These are phyloP conservation scores for Cenchrus purpureus DNA, from an alignment of 176 grass and related monocot genomes.

Conservation along the genomic window DNA sequence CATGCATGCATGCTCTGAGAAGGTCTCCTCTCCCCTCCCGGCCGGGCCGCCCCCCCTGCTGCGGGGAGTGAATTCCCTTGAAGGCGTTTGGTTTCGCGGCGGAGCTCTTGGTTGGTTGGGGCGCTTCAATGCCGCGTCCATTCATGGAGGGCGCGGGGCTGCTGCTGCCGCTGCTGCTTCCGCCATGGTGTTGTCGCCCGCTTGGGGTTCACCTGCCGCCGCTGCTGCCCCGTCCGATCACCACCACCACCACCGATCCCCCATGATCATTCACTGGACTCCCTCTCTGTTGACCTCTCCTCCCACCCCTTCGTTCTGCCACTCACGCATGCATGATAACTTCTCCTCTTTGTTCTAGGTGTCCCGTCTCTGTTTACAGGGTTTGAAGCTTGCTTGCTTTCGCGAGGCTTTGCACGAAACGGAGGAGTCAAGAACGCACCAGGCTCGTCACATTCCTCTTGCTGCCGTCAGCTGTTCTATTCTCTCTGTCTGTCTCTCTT, in stretches of 20 bases:
- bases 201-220: conserved; percentile 38
- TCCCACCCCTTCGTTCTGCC: no score
- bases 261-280: not conserved
- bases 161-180: not conserved
- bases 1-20: not conserved
- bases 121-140: conserved; percentile 42
- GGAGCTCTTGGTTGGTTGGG: conserved; percentile 59
- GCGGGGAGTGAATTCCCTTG: conserved; percentile 45
- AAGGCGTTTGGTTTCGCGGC: conserved; percentile 40
- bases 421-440: conserved; percentile 94
- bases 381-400: conserved; percentile 46
- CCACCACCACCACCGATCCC: not conserved
- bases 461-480: conserved; percentile 4
- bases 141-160: conserved; percentile 33
- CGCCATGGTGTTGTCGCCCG: conserved; percentile 29
- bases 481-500: not conserved
- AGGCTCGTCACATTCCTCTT: conserved; percentile 51
- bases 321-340: not conserved
- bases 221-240: conserved; percentile 37
- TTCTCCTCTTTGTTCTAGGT: conserved; percentile 9
- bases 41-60: not conserved
- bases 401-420: conserved; percentile 46
- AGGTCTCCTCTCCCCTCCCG: conserved; percentile 16
- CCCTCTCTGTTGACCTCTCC: not conserved
- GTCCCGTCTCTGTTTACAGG: conserved; percentile 24